Evolutionary conservation across 176 grass and related monocot genomes (phyloP).

Genomic region (Saccharum officinarum): DNA sequence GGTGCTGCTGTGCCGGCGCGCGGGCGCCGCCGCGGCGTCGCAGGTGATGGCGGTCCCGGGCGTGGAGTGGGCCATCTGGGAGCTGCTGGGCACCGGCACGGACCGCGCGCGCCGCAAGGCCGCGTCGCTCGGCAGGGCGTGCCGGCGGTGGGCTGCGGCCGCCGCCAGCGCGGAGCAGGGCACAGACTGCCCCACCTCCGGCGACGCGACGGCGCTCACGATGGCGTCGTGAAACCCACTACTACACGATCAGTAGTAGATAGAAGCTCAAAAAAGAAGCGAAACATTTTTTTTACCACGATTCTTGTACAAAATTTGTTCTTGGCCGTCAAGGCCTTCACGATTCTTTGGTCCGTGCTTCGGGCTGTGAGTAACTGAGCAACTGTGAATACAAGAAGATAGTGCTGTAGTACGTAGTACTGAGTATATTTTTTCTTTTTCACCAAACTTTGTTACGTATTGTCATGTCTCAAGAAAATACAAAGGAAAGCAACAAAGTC

Average conservation of each 20-base stretch:
- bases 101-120: constrained; percentile 83
- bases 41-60: constrained; percentile 65
- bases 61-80: constrained; percentile 93
- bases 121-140: constrained; percentile 81
- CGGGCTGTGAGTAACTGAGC: neutral
- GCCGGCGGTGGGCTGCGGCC: constrained; percentile 55
- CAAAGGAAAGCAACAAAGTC: neutral
- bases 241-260: constrained; percentile 6
- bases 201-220: neutral
- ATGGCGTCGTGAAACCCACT: constrained; percentile 19
- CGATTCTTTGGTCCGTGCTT: constrained; percentile 31
- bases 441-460: neutral
- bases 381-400: constrained; percentile 43
- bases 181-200: constrained; percentile 31
- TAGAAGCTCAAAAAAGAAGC: neutral
- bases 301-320: constrained; percentile 53
- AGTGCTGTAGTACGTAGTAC: neutral
- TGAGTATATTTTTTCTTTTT: neutral
- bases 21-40: constrained; percentile 36
- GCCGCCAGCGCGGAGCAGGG: constrained; percentile 41
- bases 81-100: constrained; percentile 79
- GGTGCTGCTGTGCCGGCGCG: constrained; percentile 76
- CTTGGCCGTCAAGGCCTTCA: neutral
- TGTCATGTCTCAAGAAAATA: neutral
- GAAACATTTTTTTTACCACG: neutral